A percentile compares a stretch with the other conserved stretches of the same genome.
Conservation (phyloP, 2,329 filamentous ascomycete species). For the Coniochaeta ligniaria region DNA sequence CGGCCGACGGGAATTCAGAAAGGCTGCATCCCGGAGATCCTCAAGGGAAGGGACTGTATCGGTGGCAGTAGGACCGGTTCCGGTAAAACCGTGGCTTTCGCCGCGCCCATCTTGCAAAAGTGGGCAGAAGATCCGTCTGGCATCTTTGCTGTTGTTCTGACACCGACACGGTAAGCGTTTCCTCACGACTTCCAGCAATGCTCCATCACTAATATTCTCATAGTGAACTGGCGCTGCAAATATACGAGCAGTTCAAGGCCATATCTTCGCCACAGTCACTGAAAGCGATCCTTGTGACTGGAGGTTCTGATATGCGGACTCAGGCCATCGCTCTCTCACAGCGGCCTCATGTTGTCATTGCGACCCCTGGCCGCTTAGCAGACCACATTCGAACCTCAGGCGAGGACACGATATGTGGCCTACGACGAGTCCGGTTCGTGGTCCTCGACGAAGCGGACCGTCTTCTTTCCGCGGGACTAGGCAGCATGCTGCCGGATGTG, state of each 20-base stretch:
- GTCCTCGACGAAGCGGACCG: conserved; percentile 96
- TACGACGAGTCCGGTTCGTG: conserved; percentile 73
- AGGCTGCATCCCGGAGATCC: conserved; percentile 84
- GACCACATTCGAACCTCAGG: conserved; percentile 91
- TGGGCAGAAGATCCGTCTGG: conserved; percentile 90
- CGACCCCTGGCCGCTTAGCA: conserved; percentile 85
- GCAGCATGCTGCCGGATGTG: conserved; percentile 91
- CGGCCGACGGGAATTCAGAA: conserved; percentile 89
- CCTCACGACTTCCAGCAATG: neutral
- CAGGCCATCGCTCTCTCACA: conserved; percentile 80
- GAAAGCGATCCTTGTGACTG: conserved; percentile 84
- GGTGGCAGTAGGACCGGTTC: conserved; percentile 92
- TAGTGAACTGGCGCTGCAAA: conserved; percentile 85
- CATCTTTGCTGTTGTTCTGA: conserved; percentile 84
- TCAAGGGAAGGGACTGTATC: conserved; percentile 89
- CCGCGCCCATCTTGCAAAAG: conserved; percentile 86
- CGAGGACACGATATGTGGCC: conserved; percentile 77
- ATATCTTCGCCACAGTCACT: conserved; percentile 83
- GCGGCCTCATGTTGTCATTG: conserved; percentile 86
- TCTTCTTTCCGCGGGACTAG: conserved; percentile 65
- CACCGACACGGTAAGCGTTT: conserved; percentile 61
- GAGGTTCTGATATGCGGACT: conserved; percentile 83
- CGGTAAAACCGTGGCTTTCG: conserved; percentile 94
- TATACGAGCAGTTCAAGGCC: conserved; percentile 92
- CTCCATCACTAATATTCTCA: conserved; percentile 4